Evolutionary conservation across 371 early-diverging fungal genomes (phyloP).

Genomic region (Mucor racemosus): DNA sequence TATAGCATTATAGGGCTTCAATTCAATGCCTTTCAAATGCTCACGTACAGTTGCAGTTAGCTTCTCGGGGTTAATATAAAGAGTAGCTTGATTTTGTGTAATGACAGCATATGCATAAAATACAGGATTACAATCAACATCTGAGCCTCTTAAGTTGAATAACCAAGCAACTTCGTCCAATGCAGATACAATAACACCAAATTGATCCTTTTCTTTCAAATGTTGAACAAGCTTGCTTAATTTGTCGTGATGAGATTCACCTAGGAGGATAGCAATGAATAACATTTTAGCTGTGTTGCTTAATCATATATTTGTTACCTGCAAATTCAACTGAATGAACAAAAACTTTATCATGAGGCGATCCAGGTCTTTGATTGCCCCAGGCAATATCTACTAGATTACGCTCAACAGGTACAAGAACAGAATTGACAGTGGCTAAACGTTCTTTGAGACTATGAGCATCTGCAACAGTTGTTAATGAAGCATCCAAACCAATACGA

Average conservation of each 20-base stretch:
- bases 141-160: slow-evolving; percentile 97
- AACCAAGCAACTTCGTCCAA: slow-evolving; percentile 97
- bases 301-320: slow-evolving; percentile 42
- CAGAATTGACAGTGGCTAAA: slow-evolving; percentile 55
- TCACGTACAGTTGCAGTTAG: slow-evolving; percentile 63
- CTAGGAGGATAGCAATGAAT: slow-evolving; percentile 8
- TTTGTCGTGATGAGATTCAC: slow-evolving; percentile 58
- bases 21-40: slow-evolving; percentile 68
- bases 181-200: slow-evolving; percentile 82
- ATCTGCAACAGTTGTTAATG: slow-evolving; percentile 73
- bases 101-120: slow-evolving; percentile 94
- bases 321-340: slow-evolving; percentile 75
- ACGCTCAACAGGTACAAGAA: slow-evolving; percentile 58
- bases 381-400: slow-evolving; percentile 89
- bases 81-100: slow-evolving; percentile 64
- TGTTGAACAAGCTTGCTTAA: slow-evolving; percentile 63
- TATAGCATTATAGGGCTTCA: slow-evolving; percentile 80
- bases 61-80: slow-evolving; percentile 85
- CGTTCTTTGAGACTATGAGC: slow-evolving; percentile 62
- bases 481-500: slow-evolving; percentile 87
- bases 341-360: slow-evolving; percentile 67
- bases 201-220: slow-evolving; percentile 60
- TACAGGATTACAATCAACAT: slow-evolving; percentile 97
- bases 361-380: slow-evolving; percentile 69
- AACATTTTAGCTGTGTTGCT: neutral